phyloP scores from a whole-genome alignment of 495 filamentous ascomycete species.

The Tuber borchii region DNA sequence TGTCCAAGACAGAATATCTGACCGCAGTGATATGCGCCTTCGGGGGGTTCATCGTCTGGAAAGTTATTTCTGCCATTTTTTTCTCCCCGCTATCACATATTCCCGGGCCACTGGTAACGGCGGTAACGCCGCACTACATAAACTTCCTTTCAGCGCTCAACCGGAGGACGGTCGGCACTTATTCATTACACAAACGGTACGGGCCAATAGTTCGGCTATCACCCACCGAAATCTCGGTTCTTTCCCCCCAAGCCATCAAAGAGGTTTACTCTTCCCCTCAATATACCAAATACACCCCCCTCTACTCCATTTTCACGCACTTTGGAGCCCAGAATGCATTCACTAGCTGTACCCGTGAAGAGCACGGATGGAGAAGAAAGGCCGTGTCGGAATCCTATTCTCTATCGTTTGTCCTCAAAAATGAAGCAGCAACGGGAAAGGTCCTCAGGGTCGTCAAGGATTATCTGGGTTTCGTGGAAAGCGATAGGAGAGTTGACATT shows the following conservation, averaged over 20 bases:
- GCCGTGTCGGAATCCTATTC: conserved; percentile 14
- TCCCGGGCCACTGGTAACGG: background rate
- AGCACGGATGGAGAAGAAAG: conserved; percentile 22
- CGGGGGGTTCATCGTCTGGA: background rate
- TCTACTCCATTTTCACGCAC: conserved; percentile 17
- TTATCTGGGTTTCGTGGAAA: conserved; percentile 13
- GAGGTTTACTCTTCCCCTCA: conserved; percentile 17
- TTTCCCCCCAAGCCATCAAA: conserved; percentile 13
- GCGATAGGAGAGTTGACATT: conserved; percentile 12
- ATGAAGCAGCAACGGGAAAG: conserved; percentile 15
- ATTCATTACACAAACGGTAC: conserved; percentile 11
- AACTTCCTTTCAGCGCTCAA: conserved; percentile 9
- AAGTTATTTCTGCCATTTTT: conserved; percentile 1
- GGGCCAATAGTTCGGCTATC: conserved; percentile 11
- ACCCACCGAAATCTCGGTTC: conserved; percentile 16
- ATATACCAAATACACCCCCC: conserved; percentile 11
- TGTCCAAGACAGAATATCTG: background rate
- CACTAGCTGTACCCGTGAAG: conserved; percentile 7
- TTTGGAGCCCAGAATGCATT: conserved; percentile 19
- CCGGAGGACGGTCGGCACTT: background rate
- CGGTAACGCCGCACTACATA: conserved; percentile 14
- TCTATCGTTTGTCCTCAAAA: conserved; percentile 10
- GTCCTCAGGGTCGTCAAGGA: conserved; percentile 10
- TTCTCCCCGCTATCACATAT: conserved; percentile 17
- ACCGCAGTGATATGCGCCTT: background rate